Base-by-base conservation (phyloP, 2,329 filamentous ascomycete genomes). In the Ophiostoma ulmi region DNA sequence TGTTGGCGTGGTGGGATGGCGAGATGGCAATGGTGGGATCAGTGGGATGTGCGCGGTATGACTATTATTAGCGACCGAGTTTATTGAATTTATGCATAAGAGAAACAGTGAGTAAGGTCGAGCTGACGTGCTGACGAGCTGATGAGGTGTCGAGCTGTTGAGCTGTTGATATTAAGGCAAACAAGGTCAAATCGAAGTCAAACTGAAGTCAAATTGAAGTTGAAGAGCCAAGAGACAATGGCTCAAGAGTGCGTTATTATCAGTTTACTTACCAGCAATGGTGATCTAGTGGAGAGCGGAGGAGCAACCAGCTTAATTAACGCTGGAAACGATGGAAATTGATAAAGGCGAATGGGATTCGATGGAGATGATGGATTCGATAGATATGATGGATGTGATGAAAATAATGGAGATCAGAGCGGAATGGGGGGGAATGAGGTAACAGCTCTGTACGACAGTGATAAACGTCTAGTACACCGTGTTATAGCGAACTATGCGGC, bases 61-160 rank as follows among this genome's bases (percentile, higher is more conserved):
- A 31, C 58, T 63, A 63, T 63, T 63, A 36, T 63, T 35, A 63
- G 58, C 58, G 26, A 22, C 14, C 14, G 58, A 35, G 35, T 63
- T 63, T 63, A 63, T 63, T 36, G 22, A 63, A 8, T 63, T 63
- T 35, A 63, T 63, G 11, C n/a, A 58, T 10, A 22, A 14, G 52
- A 58, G 52, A 58, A 26, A 22, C n/a, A 26, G 17, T n/a, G 20
- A 55, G 48, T 22, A 10, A 55, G 48, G 4, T 55, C 20, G 31
- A 31, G 31, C 31, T 31, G 31, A 31, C 31, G 31, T 55, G 20
- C n/a, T 55, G n/a, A 55, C 8, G n/a, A n/a, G n/a, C 20, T 22
- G n/a, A 1, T 8, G 17, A 13, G 52, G 22, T 13, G 22, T 13
- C 1, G 52, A 58, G 22, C 20, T 22, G n/a, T 7, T 8, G 17